Evolutionary conservation across 257 asterid species (phyloP), one percentile per base, ranked within the genome.

Genomic region (Knoxia roxburghii): DNA sequence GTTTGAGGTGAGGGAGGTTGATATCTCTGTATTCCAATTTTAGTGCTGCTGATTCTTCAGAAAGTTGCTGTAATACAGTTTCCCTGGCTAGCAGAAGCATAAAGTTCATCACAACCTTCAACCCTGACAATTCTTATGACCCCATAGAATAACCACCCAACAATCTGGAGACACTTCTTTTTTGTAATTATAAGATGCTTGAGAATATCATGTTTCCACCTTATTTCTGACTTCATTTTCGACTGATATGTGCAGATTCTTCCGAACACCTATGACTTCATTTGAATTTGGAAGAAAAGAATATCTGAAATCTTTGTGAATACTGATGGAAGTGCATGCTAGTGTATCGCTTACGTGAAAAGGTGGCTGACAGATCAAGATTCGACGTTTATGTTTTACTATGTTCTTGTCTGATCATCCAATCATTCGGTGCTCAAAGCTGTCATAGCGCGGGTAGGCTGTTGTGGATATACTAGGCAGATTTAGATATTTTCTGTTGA

Each of bases 291-390:
- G 56, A n/a, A 53, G 39, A 24, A 15, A 18, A 29, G 55, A 67
- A 11, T 54, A 41, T 54, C 72, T 57, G 9, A 9, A 67, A 67
- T 45, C 64, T 54, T n/a, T 67, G 72, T 67, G 55, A 67, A 54
- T 67, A 67, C 29, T 32, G 69, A 60, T 51, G 70, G 32, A 5
- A 24, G 30, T 71, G 70, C 37, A 35, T 12, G 48, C 62, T 71
- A 51, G 68, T 21, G 13, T 20, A 32, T 27, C 32, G 20, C n/a
- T 56, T 56, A 9, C 7, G 18, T 21, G 7, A 53, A 27, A 18
- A 1, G 55, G 56, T 43, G 68, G 49, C 68, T 14, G 37, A 63
- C 68, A 26, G 41, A 24, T 26, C 68, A 27, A 23, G 18, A 17
- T 64, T 26, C 15, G 9, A 7, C 40, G 49, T 45, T 29, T 1